Conservation (phyloP, 2,329 filamentous ascomycete species). For the Ophiostoma triangulosporum region DNA sequence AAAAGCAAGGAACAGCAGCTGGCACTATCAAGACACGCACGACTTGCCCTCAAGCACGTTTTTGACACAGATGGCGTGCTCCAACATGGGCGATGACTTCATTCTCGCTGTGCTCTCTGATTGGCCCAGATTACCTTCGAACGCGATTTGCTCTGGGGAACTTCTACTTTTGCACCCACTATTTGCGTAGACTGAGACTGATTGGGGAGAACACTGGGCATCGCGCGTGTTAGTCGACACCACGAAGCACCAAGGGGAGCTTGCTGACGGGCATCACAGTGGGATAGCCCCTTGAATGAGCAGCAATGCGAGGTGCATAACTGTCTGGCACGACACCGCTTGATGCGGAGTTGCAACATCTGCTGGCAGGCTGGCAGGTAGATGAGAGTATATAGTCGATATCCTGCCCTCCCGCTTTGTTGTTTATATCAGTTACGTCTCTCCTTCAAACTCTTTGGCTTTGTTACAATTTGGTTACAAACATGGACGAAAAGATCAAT, state of each 20-base stretch:
- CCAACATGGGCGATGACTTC: not conserved
- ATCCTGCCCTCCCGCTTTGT: not conserved
- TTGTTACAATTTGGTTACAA: too few relatives aligned
- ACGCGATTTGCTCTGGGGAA: not conserved
- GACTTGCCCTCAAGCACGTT: not conserved
- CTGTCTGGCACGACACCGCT: not conserved
- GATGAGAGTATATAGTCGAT: not conserved
- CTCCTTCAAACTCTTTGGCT: not conserved
- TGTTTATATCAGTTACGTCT: not conserved
- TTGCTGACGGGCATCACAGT: not conserved
- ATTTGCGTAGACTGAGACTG: too few relatives aligned
- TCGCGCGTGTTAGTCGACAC: not conserved
- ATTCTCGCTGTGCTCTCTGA: not conserved
- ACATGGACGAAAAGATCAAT: not conserved
- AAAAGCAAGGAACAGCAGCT: too few relatives aligned
- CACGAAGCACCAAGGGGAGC: too few relatives aligned
- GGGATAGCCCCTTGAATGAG: not conserved
- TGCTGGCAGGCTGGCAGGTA: too few relatives aligned
- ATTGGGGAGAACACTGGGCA: not conserved
- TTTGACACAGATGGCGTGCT: conserved; percentile 1
- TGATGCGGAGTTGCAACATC: not conserved
- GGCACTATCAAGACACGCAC: too few relatives aligned
- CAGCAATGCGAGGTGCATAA: not conserved
- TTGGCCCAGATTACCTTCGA: not conserved
- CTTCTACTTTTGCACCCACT: not conserved